Percentiles rank a stretch among this genome's conserved stretches.
Evolutionary conservation across 345 rosid genomes (phyloP).

Genomic region (Citrus sp.): DNA sequence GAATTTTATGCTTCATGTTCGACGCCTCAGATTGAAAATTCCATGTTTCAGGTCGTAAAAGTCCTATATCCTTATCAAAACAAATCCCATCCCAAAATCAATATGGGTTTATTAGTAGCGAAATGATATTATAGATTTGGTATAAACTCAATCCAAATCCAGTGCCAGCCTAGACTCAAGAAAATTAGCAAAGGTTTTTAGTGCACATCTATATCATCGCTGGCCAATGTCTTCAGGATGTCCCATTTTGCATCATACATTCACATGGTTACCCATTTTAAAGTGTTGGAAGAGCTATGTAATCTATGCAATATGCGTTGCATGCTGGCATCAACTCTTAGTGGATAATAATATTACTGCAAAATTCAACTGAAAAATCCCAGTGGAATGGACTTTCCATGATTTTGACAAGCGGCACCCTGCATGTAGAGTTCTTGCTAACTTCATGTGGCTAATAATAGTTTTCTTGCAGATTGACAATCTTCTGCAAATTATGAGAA

Average conservation of each 20-base stretch:
- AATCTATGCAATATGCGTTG: background rate
- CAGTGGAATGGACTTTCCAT: slow-evolving; percentile 29
- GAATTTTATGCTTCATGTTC: background rate
- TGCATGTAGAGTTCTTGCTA: slow-evolving; percentile 9
- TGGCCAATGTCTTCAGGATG: background rate
- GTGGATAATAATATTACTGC: slow-evolving; percentile 1
- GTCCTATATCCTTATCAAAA: background rate
- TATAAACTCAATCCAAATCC: background rate
- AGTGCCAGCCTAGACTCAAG: background rate
- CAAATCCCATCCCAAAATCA: background rate
- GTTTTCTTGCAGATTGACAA: background rate
- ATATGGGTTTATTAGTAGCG: background rate
- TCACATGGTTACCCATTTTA: slow-evolving; percentile 12
- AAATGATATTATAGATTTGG: background rate
- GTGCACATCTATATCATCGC: slow-evolving; percentile 6
- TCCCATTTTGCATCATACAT: slow-evolving; percentile 15
- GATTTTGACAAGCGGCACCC: slow-evolving; percentile 12
- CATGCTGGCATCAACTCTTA: slow-evolving; percentile 17
- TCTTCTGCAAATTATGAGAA: background rate
- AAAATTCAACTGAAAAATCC: slow-evolving; percentile 1
- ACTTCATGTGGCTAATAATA: slow-evolving; percentile 14
- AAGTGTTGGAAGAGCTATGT: background rate
- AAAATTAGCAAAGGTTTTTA: background rate
- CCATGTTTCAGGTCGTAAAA: background rate
- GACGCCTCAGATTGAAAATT: background rate